Percentiles rank a stretch among this genome's conserved stretches.
Conservation (phyloP, 495 filamentous ascomycete species). For the Penicillium fimorum region DNA sequence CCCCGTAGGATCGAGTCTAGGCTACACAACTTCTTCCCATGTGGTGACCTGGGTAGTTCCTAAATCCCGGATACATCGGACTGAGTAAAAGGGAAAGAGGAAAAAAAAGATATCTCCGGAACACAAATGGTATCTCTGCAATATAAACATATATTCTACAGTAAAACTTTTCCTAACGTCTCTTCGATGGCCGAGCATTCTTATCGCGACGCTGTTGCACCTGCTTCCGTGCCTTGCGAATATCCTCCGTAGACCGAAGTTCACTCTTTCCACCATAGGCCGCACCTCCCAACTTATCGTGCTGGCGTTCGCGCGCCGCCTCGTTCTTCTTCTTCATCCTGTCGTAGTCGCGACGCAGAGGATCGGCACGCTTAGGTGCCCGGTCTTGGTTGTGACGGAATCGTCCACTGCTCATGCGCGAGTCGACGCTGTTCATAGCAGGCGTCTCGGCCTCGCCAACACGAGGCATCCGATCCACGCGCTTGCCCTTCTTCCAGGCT, state of each 20-base stretch:
- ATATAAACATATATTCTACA: constrained; percentile 14
- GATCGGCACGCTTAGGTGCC: constrained; percentile 91
- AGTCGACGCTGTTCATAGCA: constrained; percentile 14
- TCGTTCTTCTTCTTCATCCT: constrained; percentile 85
- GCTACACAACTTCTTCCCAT: constrained; percentile 8
- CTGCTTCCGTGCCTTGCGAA: constrained; percentile 73
- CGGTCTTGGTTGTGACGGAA: constrained; percentile 80
- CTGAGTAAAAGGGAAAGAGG: not conserved
- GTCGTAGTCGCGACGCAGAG: constrained; percentile 83
- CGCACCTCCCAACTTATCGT: constrained; percentile 31
- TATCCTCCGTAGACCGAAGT: constrained; percentile 77
- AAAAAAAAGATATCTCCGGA: constrained; percentile 5
- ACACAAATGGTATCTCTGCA: constrained; percentile 13
- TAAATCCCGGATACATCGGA: constrained; percentile 7
- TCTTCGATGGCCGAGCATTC: constrained; percentile 79
- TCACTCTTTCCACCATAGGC: constrained; percentile 75
- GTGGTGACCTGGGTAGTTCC: constrained; percentile 7
- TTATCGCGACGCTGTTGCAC: constrained; percentile 78
- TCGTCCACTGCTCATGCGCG: constrained; percentile 26
- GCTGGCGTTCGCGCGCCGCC: constrained; percentile 72
- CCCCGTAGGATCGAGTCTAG: not conserved
- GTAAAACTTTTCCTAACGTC: constrained; percentile 17
- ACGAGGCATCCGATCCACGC: constrained; percentile 70
- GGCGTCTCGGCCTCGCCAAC: constrained; percentile 75
- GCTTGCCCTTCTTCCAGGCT: constrained; percentile 81